Percentiles rank a stretch among this genome's conserved stretches.
These are phyloP conservation scores for Parastagonospora nodorum DNA, from an alignment of 2,329 filamentous ascomycete species.

Conservation along the genomic window DNA sequence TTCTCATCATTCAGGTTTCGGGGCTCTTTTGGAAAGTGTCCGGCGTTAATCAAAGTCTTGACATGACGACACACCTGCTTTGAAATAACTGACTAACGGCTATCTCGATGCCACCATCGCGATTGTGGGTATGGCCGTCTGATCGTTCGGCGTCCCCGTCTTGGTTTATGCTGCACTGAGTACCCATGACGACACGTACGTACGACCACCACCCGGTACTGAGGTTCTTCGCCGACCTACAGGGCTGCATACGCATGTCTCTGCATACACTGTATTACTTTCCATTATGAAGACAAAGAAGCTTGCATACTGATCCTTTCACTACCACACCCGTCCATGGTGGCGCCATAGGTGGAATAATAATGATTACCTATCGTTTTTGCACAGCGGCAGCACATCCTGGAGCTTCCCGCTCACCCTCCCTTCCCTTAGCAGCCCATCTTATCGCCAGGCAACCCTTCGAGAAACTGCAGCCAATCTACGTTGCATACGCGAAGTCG, in stretches of 20 bases:
- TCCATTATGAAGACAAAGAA: background rate
- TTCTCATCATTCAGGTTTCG: background rate
- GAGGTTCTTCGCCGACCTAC: conserved; percentile 2
- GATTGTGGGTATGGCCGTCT: background rate
- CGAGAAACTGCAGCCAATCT: conserved; percentile 8
- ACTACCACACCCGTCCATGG: background rate
- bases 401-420: background rate
- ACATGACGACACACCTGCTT: conserved; percentile 1
- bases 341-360: conserved; percentile 9
- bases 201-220: background rate
- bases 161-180: background rate
- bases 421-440: conserved; percentile 7
- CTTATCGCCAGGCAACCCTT: conserved; percentile 10
- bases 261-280: background rate
- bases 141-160: background rate
- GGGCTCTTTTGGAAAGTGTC: background rate
- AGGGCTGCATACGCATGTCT: background rate
- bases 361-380: conserved; percentile 2
- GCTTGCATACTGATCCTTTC: background rate
- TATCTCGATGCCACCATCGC: background rate
- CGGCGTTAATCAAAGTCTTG: background rate
- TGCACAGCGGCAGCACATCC: background rate
- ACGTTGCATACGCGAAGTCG: conserved; percentile 9
- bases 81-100: background rate
- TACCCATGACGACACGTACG: conserved; percentile 1